A percentile compares a stretch with the other conserved stretches of the same genome.
These are phyloP conservation scores for Fraxinus pennsylvanica DNA, from an alignment of 257 asterid genomes.

Conservation along the genomic window DNA sequence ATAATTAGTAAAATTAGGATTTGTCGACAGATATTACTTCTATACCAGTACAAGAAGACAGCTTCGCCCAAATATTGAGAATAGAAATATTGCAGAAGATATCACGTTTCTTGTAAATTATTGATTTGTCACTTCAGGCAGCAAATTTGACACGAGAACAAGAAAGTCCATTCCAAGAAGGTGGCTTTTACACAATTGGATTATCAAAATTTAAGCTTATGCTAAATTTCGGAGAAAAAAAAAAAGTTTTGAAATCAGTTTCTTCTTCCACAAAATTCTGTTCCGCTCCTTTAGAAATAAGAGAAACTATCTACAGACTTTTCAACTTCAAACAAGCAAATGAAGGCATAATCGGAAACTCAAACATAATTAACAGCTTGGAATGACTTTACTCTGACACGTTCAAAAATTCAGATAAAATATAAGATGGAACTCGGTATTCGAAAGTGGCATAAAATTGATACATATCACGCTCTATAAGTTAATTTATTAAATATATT, in stretches of 20 bases:
- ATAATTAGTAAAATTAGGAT: background rate
- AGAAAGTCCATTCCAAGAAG: background rate
- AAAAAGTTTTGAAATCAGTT: background rate
- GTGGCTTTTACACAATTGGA: background rate
- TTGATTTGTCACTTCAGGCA: background rate
- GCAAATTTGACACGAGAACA: conserved; percentile 9
- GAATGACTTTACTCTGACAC: no score
- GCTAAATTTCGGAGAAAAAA: background rate
- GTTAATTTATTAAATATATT: no score
- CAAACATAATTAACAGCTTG: background rate
- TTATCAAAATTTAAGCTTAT: background rate
- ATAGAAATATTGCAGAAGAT: conserved; percentile 4
- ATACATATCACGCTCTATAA: no score
- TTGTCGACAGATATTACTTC: background rate
- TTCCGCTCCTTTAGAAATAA: background rate
- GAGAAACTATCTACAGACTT: background rate
- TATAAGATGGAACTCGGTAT: no score
- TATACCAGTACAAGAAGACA: background rate
- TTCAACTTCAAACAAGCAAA: background rate
- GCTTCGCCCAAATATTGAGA: background rate
- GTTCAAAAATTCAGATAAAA: background rate
- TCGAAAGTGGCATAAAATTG: no score
- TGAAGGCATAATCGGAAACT: background rate
- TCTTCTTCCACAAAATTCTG: background rate
- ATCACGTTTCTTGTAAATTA: background rate